These are phyloP conservation scores for Neofusicoccum parvum DNA, from an alignment of 2,329 filamentous ascomycete species.

Conservation along the genomic window DNA sequence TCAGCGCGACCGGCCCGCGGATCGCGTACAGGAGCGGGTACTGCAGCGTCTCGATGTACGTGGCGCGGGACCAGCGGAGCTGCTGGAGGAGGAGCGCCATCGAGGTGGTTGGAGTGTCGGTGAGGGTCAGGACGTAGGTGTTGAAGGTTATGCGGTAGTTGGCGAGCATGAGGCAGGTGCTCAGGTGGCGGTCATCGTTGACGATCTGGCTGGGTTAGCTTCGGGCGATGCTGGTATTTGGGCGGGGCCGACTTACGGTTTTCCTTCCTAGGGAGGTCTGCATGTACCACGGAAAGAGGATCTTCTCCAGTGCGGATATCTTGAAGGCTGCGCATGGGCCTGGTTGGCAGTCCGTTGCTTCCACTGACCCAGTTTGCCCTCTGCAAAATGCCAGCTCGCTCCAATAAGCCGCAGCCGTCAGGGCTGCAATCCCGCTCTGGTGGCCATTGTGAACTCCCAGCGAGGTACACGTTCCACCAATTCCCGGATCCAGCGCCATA, in stretches of 20 bases:
- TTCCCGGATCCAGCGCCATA: conserved; percentile 35
- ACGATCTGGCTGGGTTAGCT: conserved; percentile 28
- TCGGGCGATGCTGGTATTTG: neutral
- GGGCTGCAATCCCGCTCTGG: conserved; percentile 33
- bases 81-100: conserved; percentile 42
- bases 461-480: conserved; percentile 38
- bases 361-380: conserved; percentile 33
- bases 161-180: conserved; percentile 37
- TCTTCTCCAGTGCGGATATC: conserved; percentile 31
- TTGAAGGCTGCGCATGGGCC: conserved; percentile 42
- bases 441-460: conserved; percentile 39
- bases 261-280: conserved; percentile 39
- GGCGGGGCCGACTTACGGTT: conserved; percentile 27
- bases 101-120: conserved; percentile 40
- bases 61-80: conserved; percentile 41
- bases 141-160: conserved; percentile 40
- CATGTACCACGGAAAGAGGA: conserved; percentile 42
- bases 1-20: conserved; percentile 39
- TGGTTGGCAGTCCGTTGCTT: conserved; percentile 40
- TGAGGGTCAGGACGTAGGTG: conserved; percentile 36
- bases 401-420: conserved; percentile 40
- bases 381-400: conserved; percentile 39
- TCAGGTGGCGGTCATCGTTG: conserved; percentile 44
- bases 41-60: conserved; percentile 41
- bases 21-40: conserved; percentile 39